These are phyloP conservation scores for Ceratocystiopsis minuta DNA, from an alignment of 2,329 filamentous ascomycete genomes.

Conservation along the genomic window DNA sequence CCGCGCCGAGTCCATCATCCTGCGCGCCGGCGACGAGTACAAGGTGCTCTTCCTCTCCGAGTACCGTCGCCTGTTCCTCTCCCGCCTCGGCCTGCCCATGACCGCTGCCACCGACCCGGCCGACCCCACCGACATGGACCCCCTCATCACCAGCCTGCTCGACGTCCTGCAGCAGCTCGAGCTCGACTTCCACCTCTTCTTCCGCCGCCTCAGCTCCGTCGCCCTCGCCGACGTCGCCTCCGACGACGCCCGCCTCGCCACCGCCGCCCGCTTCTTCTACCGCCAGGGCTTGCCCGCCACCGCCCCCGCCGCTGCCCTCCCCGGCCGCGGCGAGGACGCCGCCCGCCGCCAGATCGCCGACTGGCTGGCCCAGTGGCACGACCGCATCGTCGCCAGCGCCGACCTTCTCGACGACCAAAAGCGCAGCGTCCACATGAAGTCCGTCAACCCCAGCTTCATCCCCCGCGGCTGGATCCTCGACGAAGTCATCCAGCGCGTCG, in stretches of 20 bases:
- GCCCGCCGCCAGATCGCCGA: slow-evolving; percentile 48
- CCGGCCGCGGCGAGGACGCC: slow-evolving; percentile 29
- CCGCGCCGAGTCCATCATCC: slow-evolving; percentile 71
- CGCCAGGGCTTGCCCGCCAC: slow-evolving; percentile 44
- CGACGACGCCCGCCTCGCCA: slow-evolving; percentile 42
- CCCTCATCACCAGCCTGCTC: slow-evolving; percentile 63
- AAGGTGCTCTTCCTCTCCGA: slow-evolving; percentile 73
- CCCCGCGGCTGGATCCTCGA: slow-evolving; percentile 85
- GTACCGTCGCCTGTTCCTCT: slow-evolving; percentile 72
- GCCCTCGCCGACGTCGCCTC: slow-evolving; percentile 44
- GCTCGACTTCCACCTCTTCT: slow-evolving; percentile 89
- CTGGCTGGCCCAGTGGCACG: slow-evolving; percentile 71
- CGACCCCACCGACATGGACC: slow-evolving; percentile 59
- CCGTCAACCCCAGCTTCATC: slow-evolving; percentile 82
- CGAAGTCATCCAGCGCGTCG: slow-evolving; percentile 77
- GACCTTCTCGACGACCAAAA: slow-evolving; percentile 34
- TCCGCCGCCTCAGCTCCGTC: slow-evolving; percentile 56
- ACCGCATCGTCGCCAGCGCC: slow-evolving; percentile 37
- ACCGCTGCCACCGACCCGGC: neutral
- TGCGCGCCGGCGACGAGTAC: slow-evolving; percentile 68
- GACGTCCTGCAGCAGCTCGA: slow-evolving; percentile 68
- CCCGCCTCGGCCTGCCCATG: slow-evolving; percentile 48
- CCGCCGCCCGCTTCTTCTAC: slow-evolving; percentile 64
- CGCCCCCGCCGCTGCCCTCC: slow-evolving; percentile 13
- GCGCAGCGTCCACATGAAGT: slow-evolving; percentile 58